Conservation (phyloP, 495 filamentous ascomycete genomes). For the Aspergillus haitiensis region DNA sequence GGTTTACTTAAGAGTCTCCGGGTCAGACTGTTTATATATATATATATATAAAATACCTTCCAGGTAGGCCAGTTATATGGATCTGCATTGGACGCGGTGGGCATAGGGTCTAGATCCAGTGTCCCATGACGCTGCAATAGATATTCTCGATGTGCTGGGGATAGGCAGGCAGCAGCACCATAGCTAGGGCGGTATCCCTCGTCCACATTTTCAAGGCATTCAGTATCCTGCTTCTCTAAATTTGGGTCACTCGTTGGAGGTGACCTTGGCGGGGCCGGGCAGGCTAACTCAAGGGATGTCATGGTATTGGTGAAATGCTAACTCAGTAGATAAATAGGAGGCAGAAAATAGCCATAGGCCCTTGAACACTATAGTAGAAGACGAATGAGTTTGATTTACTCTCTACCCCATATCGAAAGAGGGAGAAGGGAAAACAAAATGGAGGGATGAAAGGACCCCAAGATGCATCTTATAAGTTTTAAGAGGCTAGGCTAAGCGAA, state of each 20-base stretch:
- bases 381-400: not conserved
- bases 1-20: constrained; percentile 2
- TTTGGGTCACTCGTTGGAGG: not conserved
- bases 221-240: constrained; percentile 8
- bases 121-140: not conserved
- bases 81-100: constrained; percentile 48
- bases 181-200: not conserved
- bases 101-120: constrained; percentile 53
- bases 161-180: constrained; percentile 3
- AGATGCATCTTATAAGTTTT: no score
- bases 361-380: no score
- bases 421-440: no score
- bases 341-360: no score
- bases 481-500: not conserved
- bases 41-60: constrained; percentile 38
- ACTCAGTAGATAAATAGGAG: not conserved
- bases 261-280: not conserved
- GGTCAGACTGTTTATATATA: no score
- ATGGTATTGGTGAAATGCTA: not conserved
- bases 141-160: constrained; percentile 8
- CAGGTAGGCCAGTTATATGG: constrained; percentile 56
- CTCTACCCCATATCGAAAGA: no score
- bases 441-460: no score
- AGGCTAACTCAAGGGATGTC: not conserved
- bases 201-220: constrained; percentile 4